These are phyloP conservation scores for Ambrosiella xylebori DNA, from an alignment of 2,329 filamentous ascomycete genomes.

Conservation along the genomic window DNA sequence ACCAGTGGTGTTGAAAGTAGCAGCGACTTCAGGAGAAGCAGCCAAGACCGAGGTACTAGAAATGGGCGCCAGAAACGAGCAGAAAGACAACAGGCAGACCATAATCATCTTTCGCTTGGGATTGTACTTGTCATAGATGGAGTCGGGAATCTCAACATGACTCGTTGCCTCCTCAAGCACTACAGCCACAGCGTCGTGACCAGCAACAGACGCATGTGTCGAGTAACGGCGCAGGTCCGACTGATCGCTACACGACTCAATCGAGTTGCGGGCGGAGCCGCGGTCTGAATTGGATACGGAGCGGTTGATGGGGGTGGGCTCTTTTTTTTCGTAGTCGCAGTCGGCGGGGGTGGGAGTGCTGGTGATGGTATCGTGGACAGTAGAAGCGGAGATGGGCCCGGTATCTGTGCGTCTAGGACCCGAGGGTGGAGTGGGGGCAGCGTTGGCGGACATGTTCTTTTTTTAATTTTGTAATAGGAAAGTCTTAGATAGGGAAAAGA, in stretches of 20 bases:
- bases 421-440: neutral
- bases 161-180: constrained; percentile 8
- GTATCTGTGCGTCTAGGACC: neutral
- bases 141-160: constrained; percentile 27
- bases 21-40: constrained; percentile 57
- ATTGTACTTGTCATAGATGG: constrained; percentile 48
- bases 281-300: neutral
- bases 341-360: neutral
- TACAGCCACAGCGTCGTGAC: constrained; percentile 10
- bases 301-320: neutral
- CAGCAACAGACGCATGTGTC: constrained; percentile 10
- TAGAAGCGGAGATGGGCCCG: constrained; percentile 1
- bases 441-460: neutral
- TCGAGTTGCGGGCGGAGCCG: neutral
- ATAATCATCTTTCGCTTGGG: constrained; percentile 46
- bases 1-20: constrained; percentile 45
- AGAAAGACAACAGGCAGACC: constrained; percentile 52
- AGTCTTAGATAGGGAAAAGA: neutral
- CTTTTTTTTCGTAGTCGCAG: neutral
- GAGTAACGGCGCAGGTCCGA: constrained; percentile 7
- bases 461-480: neutral
- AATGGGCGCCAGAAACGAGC: constrained; percentile 58
- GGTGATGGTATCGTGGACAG: constrained; percentile 1
- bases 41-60: constrained; percentile 57
- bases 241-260: neutral